A percentile compares a stretch with the other conserved stretches of the same genome.
These are phyloP conservation scores for Cordyceps fumosorosea DNA, from an alignment of 2,329 filamentous ascomycete species.

Conservation along the genomic window DNA sequence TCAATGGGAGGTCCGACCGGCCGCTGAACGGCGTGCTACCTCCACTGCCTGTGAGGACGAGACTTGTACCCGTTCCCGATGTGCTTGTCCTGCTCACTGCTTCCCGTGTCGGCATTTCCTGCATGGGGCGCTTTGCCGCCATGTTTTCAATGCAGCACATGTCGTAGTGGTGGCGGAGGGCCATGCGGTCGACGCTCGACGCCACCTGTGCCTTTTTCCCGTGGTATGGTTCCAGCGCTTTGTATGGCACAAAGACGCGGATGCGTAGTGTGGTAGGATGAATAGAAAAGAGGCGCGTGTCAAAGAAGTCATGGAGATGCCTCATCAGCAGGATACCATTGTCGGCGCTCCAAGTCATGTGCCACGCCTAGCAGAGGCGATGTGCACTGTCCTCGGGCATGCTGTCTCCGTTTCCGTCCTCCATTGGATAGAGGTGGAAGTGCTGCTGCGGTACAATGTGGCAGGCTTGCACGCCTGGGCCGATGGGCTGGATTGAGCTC, in stretches of 20 bases:
- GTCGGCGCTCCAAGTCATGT: background rate
- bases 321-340: background rate
- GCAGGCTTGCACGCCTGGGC: slow-evolving; percentile 18
- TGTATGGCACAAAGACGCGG: background rate
- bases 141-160: background rate
- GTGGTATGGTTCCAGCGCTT: background rate
- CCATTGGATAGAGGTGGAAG: slow-evolving; percentile 16
- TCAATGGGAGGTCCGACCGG: background rate
- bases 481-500: slow-evolving; percentile 10
- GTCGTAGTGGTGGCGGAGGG: background rate
- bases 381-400: background rate
- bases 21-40: background rate
- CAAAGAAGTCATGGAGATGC: background rate
- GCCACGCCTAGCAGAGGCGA: background rate
- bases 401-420: background rate
- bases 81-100: background rate
- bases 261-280: background rate
- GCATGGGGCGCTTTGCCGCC: background rate
- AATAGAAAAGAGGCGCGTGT: background rate
- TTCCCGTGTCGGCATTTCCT: background rate
- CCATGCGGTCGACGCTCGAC: background rate
- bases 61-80: background rate
- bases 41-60: background rate
- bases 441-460: slow-evolving; percentile 19
- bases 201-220: background rate